Evolutionary conservation across 306 rosid genomes (phyloP), one percentile per base, ranked within the genome.

Genomic region (Lupinus albus): DNA sequence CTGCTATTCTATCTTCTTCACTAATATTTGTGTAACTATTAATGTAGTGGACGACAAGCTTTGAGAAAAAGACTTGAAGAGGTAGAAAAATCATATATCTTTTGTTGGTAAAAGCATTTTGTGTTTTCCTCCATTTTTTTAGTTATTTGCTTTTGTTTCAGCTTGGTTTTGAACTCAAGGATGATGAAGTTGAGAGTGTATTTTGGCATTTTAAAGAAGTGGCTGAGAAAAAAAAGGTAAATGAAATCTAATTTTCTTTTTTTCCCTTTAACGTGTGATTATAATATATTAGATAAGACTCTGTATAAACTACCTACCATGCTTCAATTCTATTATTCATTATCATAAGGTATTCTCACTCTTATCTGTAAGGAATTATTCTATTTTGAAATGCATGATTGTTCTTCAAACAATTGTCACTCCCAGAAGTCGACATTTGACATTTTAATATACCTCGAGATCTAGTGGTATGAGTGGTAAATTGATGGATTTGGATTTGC

Each of bases 1-100:
- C 20, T 33, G 12, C 5, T 46, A 33, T 21, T 38, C 47, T 30
- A 9, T 35, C 6, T 39, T 20, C 17, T 28, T 25, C 9, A 48
- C 57, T 45, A 44, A 38, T 17, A 11, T 30, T 47, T 65, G 13
- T 11, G 6, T 14, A 9, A 4, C 6, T 21, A 50, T 21, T 74
- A 63, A 20, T 73, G 61, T 38, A 93, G 99, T 75, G 99, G 99
- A 13, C 95, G 99, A 15, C 99, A 93, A 72, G 99, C 97, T 50
- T 76, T 93, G 70, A 88, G 52, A 81, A 83, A 71, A 15, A 79
- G 76, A 67, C 84, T 93, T 65, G 80, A 72, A 73, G 89, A 90
- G 99, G 99, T 90, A 81, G 38, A 28, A 13, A 74, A 28, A 32
- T 13, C 47, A 0, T 14, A 0, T 14, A 72, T 28, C 25, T 17